Percentiles rank a stretch among this genome's conserved stretches.
phyloP scores from a whole-genome alignment of 2,329 filamentous ascomycete genomes.

The Fusarium avenaceum region DNA sequence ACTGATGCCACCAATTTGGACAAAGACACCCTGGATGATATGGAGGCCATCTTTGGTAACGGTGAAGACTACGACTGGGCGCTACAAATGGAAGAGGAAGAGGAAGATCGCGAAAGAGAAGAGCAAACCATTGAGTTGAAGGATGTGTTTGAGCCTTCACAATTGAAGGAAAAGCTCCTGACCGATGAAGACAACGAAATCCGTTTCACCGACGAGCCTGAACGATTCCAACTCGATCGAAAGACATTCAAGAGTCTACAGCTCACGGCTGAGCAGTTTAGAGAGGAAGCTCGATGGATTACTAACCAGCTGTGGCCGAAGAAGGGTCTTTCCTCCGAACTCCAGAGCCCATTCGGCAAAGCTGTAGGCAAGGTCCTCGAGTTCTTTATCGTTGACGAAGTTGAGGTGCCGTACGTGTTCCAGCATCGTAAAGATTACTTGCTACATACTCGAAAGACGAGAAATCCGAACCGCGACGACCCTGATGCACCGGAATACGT shows the following conservation, averaged over 20 bases:
- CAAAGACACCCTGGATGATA: constrained; percentile 93
- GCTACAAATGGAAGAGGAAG: constrained; percentile 86
- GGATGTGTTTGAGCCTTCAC: constrained; percentile 97
- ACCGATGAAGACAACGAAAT: constrained; percentile 96
- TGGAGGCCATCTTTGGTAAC: constrained; percentile 95
- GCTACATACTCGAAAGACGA: constrained; percentile 84
- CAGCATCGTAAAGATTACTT: constrained; percentile 98
- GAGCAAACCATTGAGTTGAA: constrained; percentile 92
- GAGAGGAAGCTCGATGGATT: constrained; percentile 93
- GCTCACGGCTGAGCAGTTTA: constrained; percentile 85
- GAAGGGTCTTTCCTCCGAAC: constrained; percentile 78
- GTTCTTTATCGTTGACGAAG: constrained; percentile 93
- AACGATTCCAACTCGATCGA: constrained; percentile 92
- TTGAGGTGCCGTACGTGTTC: constrained; percentile 97
- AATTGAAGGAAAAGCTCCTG: constrained; percentile 92
- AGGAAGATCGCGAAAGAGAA: constrained; percentile 81
- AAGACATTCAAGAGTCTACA: constrained; percentile 88
- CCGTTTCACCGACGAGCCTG: constrained; percentile 88
- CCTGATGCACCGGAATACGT: constrained; percentile 79
- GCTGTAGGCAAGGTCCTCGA: constrained; percentile 93
- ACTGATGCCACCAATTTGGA: constrained; percentile 88
- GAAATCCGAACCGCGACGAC: constrained; percentile 73
- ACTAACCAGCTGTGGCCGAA: constrained; percentile 90
- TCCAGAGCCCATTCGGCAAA: constrained; percentile 86
- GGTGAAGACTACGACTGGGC: constrained; percentile 98